Base-by-base conservation (phyloP, 305 asterid species). In the Stenogyne calaminthoides region DNA sequence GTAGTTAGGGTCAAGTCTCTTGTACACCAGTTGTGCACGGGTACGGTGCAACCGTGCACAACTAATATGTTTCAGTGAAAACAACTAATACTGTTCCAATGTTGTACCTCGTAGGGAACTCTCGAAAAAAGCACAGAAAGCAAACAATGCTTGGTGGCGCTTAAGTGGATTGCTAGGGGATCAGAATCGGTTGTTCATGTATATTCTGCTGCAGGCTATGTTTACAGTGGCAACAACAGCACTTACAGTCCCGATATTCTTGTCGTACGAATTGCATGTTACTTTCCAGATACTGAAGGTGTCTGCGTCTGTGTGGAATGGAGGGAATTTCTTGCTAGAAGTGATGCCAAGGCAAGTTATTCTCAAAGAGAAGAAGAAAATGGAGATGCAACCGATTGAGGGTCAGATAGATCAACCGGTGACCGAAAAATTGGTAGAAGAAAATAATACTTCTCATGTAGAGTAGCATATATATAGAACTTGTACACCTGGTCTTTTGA, bases 261-360 rank as follows among this genome's bases (percentile, higher is more conserved):
- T 95, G 77, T 95, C 96, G 4, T 95, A 95, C 49, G 82, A 82
- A 67, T 56, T 95, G 55, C 96, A 89, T 20, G 71, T 81, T 6
- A 79, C 85, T 18, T 95, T 95, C 76, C 99, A 92, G 84, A 62
- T 91, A 58, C 91, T 95, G 65, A 95, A 92, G 84, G 89, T 91
- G 52, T 87, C 96, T 22, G 99, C 99, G 6, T 56, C 95, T 8
- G 81, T 91, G 20, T 95, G 99, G 99, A 92, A 92, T 14, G 99
- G 99, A 40, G 99, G 98, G 3, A 90, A 87, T 85, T 95, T 95
- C 57, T 55, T 95, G 58, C 83, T 95, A 7, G 99, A 95, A 78
- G 99, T 95, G 62, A 91, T 95, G 98, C 99, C 99, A 0, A 87
- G 94, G 66, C 99, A 92, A 66, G 96, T 91, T 44, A 83, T 92